phyloP scores from a whole-genome alignment of 257 asterid genomes.

The Nemophila menziesii region DNA sequence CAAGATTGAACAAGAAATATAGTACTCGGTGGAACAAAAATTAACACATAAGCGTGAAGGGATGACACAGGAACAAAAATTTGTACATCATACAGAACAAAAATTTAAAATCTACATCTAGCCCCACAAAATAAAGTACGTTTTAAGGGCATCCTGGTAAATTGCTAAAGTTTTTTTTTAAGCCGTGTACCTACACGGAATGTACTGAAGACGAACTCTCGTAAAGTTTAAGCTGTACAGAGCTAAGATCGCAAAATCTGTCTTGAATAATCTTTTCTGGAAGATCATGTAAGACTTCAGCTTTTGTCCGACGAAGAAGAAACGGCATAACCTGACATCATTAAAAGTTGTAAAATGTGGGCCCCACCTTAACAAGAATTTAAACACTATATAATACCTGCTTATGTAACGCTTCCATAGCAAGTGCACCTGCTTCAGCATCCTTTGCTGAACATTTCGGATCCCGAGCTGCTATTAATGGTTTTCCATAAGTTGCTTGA shows the following conservation, averaged over 20 bases:
- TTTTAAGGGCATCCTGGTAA: too few species aligned
- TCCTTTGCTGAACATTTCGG: slow-evolving; percentile 96
- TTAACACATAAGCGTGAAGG: too few species aligned
- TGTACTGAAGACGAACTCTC: too few species aligned
- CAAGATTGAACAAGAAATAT: too few species aligned
- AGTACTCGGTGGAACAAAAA: too few species aligned
- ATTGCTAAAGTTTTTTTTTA: too few species aligned
- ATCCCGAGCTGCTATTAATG: slow-evolving; percentile 85
- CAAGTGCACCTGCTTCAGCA: slow-evolving; percentile 94
- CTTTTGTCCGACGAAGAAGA: slow-evolving; percentile 95
- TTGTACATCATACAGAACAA: too few species aligned
- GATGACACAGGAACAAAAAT: too few species aligned
- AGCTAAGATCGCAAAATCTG: slow-evolving; percentile 96
- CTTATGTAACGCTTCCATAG: slow-evolving; percentile 99
- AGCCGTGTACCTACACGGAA: too few species aligned
- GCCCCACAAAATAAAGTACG: too few species aligned
- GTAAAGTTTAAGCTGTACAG: slow-evolving; percentile 75
- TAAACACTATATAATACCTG: slow-evolving; percentile 75
- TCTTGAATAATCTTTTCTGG: slow-evolving; percentile 98
- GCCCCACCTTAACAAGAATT: not conserved
- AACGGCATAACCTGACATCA: slow-evolving; percentile 92
- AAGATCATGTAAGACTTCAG: slow-evolving; percentile 89
- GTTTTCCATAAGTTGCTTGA: slow-evolving; percentile 94
- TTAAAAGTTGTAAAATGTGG: slow-evolving; percentile 6
- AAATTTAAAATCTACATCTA: too few species aligned